phyloP scores from a whole-genome alignment of 305 asterid species.

The Fraxinus albicans region DNA sequence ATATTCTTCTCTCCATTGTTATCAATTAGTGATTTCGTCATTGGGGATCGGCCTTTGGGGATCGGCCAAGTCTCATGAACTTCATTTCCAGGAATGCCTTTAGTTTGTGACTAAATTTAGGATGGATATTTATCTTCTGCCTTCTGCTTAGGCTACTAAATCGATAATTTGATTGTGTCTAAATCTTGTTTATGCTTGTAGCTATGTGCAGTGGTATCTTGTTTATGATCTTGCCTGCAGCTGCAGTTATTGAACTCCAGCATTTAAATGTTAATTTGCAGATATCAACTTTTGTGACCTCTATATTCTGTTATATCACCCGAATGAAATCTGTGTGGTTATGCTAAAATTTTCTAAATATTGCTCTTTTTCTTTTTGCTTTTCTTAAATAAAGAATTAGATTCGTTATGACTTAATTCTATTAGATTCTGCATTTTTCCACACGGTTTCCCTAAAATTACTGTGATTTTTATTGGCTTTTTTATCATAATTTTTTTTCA shows the following conservation, averaged over 20 bases:
- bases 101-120: not conserved
- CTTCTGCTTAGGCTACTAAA: not conserved
- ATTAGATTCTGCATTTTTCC: too few relatives aligned
- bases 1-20: too few relatives aligned
- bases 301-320: not conserved
- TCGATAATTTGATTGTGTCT: too few relatives aligned
- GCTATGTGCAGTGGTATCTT: too few relatives aligned
- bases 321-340: not conserved
- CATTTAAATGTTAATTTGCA: not conserved
- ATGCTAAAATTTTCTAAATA: not conserved
- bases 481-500: too few relatives aligned
- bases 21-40: too few relatives aligned
- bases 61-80: not conserved
- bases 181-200: too few relatives aligned
- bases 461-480: too few relatives aligned
- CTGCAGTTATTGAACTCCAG: not conserved
- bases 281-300: not conserved
- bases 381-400: too few relatives aligned
- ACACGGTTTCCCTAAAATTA: too few relatives aligned
- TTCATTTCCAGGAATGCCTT: not conserved
- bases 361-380: not conserved
- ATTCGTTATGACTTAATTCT: too few relatives aligned
- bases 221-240: not conserved
- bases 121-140: not conserved
- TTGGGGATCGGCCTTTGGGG: not conserved